Evolutionary conservation across 2,329 filamentous ascomycete species (phyloP).

Genomic region (Metarhizium sp.): DNA sequence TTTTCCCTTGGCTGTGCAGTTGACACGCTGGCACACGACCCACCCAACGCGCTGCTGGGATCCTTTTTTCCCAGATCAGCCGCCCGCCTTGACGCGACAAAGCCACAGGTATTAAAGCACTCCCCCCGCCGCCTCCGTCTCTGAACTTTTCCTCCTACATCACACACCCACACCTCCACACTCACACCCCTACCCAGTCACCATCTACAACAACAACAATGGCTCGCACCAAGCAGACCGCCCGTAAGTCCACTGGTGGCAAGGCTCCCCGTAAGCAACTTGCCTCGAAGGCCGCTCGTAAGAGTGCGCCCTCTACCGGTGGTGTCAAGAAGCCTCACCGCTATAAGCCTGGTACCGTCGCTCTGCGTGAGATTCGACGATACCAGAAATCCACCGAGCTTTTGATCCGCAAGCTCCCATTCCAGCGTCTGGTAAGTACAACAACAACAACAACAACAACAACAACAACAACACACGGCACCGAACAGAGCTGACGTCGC

Average conservation of each 20-base stretch:
- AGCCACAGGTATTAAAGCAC: conserved; percentile 31
- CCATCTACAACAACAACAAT: conserved; percentile 35
- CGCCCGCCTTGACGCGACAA: conserved; percentile 18
- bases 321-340: conserved; percentile 95
- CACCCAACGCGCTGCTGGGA: conserved; percentile 5
- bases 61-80: conserved; percentile 24
- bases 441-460: too few species aligned
- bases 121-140: conserved; percentile 32
- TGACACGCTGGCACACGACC: conserved; percentile 16
- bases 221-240: conserved; percentile 59
- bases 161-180: conserved; percentile 20
- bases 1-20: background rate
- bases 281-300: conserved; percentile 95
- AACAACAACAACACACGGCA: background rate
- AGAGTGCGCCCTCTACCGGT: conserved; percentile 93
- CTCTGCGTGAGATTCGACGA: conserved; percentile 95
- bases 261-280: conserved; percentile 90
- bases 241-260: conserved; percentile 71
- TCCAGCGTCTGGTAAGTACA: conserved; percentile 73
- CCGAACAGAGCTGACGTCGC: background rate
- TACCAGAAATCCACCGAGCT: conserved; percentile 98
- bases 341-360: conserved; percentile 87
- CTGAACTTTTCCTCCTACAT: conserved; percentile 32
- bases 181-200: conserved; percentile 18
- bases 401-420: conserved; percentile 92